phyloP scores from a whole-genome alignment of 345 rosid genomes.

The Psidium friedrichsthalianum region DNA sequence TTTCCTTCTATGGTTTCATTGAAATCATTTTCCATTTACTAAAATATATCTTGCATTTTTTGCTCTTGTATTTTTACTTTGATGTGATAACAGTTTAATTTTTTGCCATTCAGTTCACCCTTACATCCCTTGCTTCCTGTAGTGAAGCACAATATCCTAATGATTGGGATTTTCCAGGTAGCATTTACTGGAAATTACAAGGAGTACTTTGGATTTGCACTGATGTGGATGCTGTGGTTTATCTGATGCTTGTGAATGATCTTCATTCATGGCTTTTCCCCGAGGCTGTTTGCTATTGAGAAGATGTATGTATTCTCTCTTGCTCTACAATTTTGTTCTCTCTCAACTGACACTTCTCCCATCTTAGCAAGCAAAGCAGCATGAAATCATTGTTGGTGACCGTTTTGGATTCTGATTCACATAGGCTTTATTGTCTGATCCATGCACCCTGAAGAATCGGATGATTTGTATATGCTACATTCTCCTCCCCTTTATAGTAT shows the following conservation, averaged over 20 bases:
- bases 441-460: neutral
- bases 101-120: neutral
- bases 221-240: conserved; percentile 84
- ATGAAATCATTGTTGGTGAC: neutral
- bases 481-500: neutral
- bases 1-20: neutral
- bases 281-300: conserved; percentile 74
- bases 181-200: conserved; percentile 82
- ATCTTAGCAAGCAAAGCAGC: neutral
- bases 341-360: neutral
- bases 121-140: too few species aligned
- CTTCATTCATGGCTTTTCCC: conserved; percentile 93
- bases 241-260: conserved; percentile 92
- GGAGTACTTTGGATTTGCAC: conserved; percentile 90
- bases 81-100: neutral
- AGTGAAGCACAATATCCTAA: neutral
- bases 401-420: neutral
- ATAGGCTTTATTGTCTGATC: neutral
- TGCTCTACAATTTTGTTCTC: neutral
- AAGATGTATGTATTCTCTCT: conserved; percentile 61
- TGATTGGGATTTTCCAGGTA: conserved; percentile 29
- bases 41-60: neutral
- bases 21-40: neutral
- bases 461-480: neutral
- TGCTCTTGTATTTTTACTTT: neutral